Conservation (phyloP, 768 basidiomycete species). For the Leucosporidium yakuticum region DNA sequence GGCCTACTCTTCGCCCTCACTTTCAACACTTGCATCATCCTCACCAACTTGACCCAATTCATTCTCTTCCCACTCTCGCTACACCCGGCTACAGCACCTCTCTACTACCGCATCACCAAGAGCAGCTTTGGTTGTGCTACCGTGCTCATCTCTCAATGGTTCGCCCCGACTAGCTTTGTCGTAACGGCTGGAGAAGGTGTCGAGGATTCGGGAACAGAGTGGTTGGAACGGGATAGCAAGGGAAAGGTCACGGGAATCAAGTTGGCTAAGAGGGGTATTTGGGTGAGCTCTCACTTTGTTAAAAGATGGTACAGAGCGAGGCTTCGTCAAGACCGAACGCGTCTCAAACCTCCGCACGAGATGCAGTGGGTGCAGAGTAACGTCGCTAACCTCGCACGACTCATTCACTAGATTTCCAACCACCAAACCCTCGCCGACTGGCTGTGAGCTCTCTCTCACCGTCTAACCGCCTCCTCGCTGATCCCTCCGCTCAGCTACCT, state of each 20-base stretch:
- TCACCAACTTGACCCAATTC: conserved; percentile 12
- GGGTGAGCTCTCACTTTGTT: conserved; percentile 8
- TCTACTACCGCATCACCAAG: neutral
- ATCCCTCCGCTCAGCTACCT: neutral
- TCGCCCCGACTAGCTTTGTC: conserved; percentile 66
- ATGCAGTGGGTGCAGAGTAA: too few species aligned
- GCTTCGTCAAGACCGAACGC: too few species aligned
- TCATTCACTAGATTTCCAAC: conserved; percentile 61
- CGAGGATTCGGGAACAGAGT: conserved; percentile 47
- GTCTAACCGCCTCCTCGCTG: neutral
- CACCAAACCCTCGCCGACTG: conserved; percentile 60
- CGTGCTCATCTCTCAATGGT: conserved; percentile 73
- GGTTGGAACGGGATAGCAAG: conserved; percentile 54
- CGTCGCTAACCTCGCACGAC: too few species aligned
- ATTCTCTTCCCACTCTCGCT: neutral
- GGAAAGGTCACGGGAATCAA: conserved; percentile 59
- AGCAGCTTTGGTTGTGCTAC: conserved; percentile 12
- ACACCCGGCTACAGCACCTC: neutral
- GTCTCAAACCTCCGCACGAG: too few species aligned
- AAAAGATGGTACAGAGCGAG: conserved; percentile 47
- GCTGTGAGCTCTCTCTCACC: conserved; percentile 47
- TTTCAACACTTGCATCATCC: conserved; percentile 15
- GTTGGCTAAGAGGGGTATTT: conserved; percentile 58
- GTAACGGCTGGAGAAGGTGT: conserved; percentile 54
- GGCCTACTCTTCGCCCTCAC: conserved; percentile 4